phyloP scores from a whole-genome alignment of 768 basidiomycete species.

The Postia placenta region DNA sequence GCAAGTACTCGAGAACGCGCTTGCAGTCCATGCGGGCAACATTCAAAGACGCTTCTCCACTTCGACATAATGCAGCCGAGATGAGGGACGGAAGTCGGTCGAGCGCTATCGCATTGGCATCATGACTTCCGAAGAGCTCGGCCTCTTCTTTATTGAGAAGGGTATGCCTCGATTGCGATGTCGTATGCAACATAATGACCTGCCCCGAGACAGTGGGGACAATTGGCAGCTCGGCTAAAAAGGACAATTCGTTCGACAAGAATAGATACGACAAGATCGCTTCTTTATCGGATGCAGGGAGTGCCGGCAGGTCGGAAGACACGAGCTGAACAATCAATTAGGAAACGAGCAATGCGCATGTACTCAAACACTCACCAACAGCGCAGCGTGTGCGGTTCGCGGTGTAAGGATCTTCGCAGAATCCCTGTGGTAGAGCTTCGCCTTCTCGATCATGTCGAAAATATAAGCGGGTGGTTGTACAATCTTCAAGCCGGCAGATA shows the following conservation, averaged over 20 bases:
- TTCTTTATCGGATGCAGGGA: not conserved
- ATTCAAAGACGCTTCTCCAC: no score
- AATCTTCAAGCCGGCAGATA: conserved; percentile 27
- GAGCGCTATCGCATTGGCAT: conserved; percentile 27
- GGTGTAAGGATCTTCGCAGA: conserved; percentile 22
- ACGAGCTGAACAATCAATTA: conserved; percentile 3
- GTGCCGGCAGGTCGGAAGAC: not conserved
- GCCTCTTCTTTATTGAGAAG: conserved; percentile 27
- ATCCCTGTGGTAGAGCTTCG: not conserved
- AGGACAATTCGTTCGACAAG: conserved; percentile 24
- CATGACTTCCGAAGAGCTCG: conserved; percentile 25
- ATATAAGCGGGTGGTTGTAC: conserved; percentile 32
- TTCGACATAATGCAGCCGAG: no score
- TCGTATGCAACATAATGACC: not conserved
- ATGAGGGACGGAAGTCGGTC: conserved; percentile 22
- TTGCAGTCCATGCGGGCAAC: conserved; percentile 21
- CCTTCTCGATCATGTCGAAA: conserved; percentile 9
- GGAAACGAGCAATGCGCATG: no score
- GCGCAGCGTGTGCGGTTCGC: conserved; percentile 19
- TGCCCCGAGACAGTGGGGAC: conserved; percentile 23
- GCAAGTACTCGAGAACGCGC: not conserved
- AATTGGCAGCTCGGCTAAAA: conserved; percentile 33
- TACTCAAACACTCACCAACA: not conserved
- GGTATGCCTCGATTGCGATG: conserved; percentile 12
- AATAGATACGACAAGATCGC: conserved; percentile 29